These are phyloP conservation scores for Magnaporthiopsis incrustans DNA, from an alignment of 2,329 filamentous ascomycete species.

Conservation along the genomic window DNA sequence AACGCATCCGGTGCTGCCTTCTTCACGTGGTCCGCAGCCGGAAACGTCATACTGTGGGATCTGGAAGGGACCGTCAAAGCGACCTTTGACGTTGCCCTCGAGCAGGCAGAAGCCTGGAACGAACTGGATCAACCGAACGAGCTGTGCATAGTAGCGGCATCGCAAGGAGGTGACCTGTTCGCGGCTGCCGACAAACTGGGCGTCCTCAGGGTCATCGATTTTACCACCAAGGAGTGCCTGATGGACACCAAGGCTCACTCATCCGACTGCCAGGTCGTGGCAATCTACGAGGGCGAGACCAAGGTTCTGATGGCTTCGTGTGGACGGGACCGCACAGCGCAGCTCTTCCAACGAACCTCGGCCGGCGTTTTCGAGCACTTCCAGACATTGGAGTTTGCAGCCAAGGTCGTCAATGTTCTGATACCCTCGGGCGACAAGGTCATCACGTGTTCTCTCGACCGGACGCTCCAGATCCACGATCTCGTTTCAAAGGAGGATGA, in stretches of 20 bases:
- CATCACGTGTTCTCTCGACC: slow-evolving; percentile 81
- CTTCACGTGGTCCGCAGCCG: slow-evolving; percentile 80
- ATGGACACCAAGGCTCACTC: slow-evolving; percentile 80
- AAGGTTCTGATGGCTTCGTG: slow-evolving; percentile 69
- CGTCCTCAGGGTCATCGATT: slow-evolving; percentile 65
- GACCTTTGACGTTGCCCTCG: slow-evolving; percentile 60
- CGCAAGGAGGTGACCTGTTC: slow-evolving; percentile 55
- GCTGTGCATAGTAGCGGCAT: slow-evolving; percentile 51
- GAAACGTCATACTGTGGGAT: slow-evolving; percentile 77
- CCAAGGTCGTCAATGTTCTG: slow-evolving; percentile 68
- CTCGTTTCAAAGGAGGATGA: slow-evolving; percentile 61
- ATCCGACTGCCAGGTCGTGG: slow-evolving; percentile 75
- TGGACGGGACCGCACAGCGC: slow-evolving; percentile 83
- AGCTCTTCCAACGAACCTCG: slow-evolving; percentile 64
- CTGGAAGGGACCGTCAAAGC: slow-evolving; percentile 60
- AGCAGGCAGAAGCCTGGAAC: slow-evolving; percentile 44
- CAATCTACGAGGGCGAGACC: slow-evolving; percentile 58
- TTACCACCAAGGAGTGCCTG: slow-evolving; percentile 49
- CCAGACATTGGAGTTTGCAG: slow-evolving; percentile 89
- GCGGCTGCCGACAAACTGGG: slow-evolving; percentile 82
- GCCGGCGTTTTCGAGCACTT: slow-evolving; percentile 62
- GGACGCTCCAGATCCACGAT: slow-evolving; percentile 77
- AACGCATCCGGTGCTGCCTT: slow-evolving; percentile 63
- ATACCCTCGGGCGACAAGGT: slow-evolving; percentile 68
- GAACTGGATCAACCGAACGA: slow-evolving; percentile 50